A percentile compares a stretch with the other conserved stretches of the same genome.
These are phyloP conservation scores for Oropetium thomaeum DNA, from an alignment of 176 grass and related monocot species.

Conservation along the genomic window DNA sequence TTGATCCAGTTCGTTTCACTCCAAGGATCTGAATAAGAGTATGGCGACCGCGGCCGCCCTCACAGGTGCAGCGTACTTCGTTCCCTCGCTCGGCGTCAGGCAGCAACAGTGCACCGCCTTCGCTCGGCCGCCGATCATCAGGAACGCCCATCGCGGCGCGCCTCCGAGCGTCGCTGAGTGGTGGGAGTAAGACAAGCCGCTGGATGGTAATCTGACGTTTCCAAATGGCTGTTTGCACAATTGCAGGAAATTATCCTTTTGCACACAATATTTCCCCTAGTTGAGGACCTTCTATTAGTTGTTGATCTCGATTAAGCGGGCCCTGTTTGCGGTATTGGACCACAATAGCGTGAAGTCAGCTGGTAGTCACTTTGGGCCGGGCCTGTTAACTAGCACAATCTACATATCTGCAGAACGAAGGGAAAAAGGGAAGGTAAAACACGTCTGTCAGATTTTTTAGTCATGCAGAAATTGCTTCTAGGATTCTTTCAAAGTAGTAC, in stretches of 20 bases:
- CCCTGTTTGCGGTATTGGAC: too few species aligned
- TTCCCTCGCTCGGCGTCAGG: not conserved
- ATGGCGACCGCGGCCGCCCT: constrained; percentile 9
- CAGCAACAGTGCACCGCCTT: not conserved
- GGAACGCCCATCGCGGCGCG: not conserved
- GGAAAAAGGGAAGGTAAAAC: not conserved
- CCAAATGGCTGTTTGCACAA: not conserved
- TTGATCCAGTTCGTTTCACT: not conserved
- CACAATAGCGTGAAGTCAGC: too few species aligned
- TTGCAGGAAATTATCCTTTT: not conserved
- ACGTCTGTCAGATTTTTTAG: not conserved
- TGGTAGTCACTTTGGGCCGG: too few species aligned
- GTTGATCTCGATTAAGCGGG: too few species aligned
- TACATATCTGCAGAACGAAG: not conserved
- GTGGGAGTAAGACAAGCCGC: too few species aligned
- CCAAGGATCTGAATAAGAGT: not conserved
- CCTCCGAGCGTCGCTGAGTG: not conserved
- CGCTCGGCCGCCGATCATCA: not conserved
- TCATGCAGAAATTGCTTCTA: not conserved
- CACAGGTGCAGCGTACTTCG: not conserved
- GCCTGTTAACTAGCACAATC: too few species aligned
- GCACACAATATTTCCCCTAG: too few species aligned
- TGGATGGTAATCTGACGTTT: not conserved
- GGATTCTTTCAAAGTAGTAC: not conserved
- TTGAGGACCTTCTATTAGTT: too few species aligned